These are phyloP conservation scores for Fraxinus cuspidata DNA, from an alignment of 257 asterid genomes.

Conservation along the genomic window DNA sequence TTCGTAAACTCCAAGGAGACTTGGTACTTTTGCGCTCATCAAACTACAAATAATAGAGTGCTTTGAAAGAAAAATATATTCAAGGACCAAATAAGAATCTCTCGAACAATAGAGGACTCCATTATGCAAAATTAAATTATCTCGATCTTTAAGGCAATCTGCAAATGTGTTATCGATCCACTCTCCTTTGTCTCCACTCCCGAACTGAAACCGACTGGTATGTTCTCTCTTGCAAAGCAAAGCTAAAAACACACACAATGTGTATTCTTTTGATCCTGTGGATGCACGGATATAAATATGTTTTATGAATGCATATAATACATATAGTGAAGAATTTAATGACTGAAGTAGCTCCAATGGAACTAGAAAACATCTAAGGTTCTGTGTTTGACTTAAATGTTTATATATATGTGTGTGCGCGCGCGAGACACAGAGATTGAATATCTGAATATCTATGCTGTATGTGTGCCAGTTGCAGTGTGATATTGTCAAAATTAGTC, in stretches of 20 bases:
- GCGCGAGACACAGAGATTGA: neutral
- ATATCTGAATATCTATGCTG: neutral
- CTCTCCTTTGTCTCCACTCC: constrained; percentile 16
- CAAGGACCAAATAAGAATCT: constrained; percentile 5
- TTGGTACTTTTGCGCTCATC: neutral
- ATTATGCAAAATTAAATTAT: constrained; percentile 8
- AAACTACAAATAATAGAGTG: neutral
- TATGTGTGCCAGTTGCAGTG: neutral
- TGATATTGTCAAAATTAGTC: neutral
- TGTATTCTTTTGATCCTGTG: neutral
- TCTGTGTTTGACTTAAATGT: neutral
- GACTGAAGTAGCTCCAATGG: neutral
- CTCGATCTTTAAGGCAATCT: neutral
- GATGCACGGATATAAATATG: constrained; percentile 7
- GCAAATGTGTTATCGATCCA: constrained; percentile 23
- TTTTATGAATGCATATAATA: constrained; percentile 11
- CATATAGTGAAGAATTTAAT: neutral
- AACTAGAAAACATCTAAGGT: neutral
- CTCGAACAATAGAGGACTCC: constrained; percentile 8
- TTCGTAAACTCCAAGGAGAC: neutral
- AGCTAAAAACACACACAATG: neutral
- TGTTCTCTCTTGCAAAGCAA: neutral
- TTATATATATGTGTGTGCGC: neutral
- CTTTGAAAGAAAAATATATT: neutral
- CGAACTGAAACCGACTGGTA: constrained; percentile 20